Evolutionary conservation across 73 alveolate species (phyloP).

Genomic region (Breviolum minutum): DNA sequence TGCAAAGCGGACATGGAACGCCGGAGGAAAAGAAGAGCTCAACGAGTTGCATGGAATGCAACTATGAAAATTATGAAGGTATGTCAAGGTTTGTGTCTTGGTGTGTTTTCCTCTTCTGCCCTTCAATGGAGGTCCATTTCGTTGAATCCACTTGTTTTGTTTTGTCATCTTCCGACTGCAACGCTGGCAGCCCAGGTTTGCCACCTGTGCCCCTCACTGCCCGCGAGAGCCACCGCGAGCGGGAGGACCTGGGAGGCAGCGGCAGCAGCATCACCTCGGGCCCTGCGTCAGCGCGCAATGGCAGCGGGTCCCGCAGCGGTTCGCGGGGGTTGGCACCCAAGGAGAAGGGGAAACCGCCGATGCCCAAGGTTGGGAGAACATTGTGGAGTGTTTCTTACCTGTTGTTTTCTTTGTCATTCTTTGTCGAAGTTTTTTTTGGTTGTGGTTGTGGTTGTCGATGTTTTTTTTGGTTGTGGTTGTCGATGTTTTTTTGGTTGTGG

Average conservation of each 20-base stretch:
- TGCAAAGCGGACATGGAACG: not conserved
- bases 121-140: no score
- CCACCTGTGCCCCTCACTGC: constrained; percentile 92
- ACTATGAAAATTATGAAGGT: not conserved
- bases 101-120: not conserved
- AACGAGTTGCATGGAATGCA: constrained; percentile 16
- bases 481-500: no score
- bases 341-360: constrained; percentile 1
- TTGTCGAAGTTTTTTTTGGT: no score
- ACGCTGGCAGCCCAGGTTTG: constrained; percentile 27
- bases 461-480: no score
- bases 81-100: not conserved
- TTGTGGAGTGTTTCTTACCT: no score
- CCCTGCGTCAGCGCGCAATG: not conserved
- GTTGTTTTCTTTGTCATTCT: no score
- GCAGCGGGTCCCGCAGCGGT: not conserved
- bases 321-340: not conserved
- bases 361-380: constrained; percentile 1
- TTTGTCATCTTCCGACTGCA: not conserved
- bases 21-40: constrained; percentile 41
- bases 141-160: not conserved
- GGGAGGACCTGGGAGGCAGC: constrained; percentile 57
- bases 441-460: no score
- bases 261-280: constrained; percentile 63
- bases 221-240: constrained; percentile 24